phyloP scores from a whole-genome alignment of 139 green algal genomes.

The Raphidocelis subcapitata region DNA sequence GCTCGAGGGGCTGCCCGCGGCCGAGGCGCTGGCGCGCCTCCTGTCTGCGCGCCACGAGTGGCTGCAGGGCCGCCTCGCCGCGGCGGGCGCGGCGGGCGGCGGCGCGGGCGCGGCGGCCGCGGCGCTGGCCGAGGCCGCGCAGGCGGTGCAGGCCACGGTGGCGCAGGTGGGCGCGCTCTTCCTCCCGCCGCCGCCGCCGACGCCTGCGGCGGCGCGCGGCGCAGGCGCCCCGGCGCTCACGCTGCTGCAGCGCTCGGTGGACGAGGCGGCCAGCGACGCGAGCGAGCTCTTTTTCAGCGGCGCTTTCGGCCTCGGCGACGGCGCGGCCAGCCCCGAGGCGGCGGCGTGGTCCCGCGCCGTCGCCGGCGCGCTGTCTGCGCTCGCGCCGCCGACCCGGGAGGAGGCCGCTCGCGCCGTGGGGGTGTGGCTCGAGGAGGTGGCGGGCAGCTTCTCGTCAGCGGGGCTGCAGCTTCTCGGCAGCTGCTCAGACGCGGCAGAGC shows the following conservation, averaged over 20 bases:
- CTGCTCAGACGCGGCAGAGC: not conserved
- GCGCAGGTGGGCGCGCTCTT: conserved; percentile 78
- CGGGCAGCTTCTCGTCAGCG: not conserved
- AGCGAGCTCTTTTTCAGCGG: conserved; percentile 61
- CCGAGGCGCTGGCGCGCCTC: conserved; percentile 49
- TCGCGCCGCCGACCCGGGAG: not conserved
- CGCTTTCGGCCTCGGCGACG: conserved; percentile 1
- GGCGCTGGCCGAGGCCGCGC: conserved; percentile 31
- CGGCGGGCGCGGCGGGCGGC: not conserved
- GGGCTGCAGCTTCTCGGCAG: not conserved
- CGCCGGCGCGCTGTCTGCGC: not conserved
- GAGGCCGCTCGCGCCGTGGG: not conserved
- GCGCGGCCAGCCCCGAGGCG: conserved; percentile 17
- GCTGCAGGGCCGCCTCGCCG: conserved; percentile 22
- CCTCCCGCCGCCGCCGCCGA: conserved; percentile 30
- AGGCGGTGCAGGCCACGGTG: conserved; percentile 51
- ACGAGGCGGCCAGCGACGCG: conserved; percentile 46
- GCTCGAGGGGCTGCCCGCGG: conserved; percentile 36
- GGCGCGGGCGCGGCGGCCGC: not conserved
- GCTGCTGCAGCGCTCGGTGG: conserved; percentile 39
- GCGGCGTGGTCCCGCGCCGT: conserved; percentile 6
- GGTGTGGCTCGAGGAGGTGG: not conserved
- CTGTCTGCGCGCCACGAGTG: conserved; percentile 38
- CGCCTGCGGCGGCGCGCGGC: conserved; percentile 6
- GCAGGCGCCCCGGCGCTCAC: conserved; percentile 30